Evolutionary conservation across 2,329 filamentous ascomycete species (phyloP).

Genomic region (Talaromyces sp.): DNA sequence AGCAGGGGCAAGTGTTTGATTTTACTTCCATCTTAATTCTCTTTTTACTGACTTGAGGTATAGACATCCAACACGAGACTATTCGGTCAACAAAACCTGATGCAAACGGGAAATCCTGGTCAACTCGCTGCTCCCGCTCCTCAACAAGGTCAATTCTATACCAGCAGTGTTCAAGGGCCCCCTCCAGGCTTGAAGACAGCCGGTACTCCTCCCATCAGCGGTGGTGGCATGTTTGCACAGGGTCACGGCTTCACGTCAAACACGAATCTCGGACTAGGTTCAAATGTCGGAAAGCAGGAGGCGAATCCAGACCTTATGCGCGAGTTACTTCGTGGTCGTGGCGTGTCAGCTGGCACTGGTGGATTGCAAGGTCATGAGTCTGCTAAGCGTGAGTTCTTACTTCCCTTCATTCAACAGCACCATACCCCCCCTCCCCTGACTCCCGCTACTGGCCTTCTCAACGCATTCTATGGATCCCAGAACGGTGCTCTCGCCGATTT

Average conservation of each 20-base stretch:
- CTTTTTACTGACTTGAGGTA: constrained; percentile 71
- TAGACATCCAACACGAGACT: constrained; percentile 59
- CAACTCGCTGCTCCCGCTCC: constrained; percentile 37
- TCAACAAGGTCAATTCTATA: constrained; percentile 65
- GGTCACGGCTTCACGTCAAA: constrained; percentile 72
- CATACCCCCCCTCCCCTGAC: constrained; percentile 84
- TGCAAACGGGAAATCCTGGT: constrained; percentile 39
- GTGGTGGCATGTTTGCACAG: constrained; percentile 82
- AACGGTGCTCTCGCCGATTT: constrained; percentile 85
- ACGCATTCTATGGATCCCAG: constrained; percentile 85
- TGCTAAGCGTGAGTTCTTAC: constrained; percentile 97
- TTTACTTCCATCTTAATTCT: constrained; percentile 59
- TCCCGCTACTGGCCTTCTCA: constrained; percentile 86
- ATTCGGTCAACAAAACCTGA: constrained; percentile 49
- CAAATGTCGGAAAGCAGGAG: constrained; percentile 66
- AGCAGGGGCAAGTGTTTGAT: constrained; percentile 63
- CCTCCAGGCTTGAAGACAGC: constrained; percentile 94
- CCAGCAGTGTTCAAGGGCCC: constrained; percentile 81
- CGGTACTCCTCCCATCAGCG: constrained; percentile 80
- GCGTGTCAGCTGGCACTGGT: constrained; percentile 54
- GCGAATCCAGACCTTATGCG: constrained; percentile 71
- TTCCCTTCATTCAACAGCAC: constrained; percentile 87
- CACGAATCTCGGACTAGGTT: constrained; percentile 61
- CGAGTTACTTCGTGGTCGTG: constrained; percentile 71
- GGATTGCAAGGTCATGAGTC: constrained; percentile 73